Conservation (phyloP, 202 grass and related monocot species). For the Carex sylvatica region DNA sequence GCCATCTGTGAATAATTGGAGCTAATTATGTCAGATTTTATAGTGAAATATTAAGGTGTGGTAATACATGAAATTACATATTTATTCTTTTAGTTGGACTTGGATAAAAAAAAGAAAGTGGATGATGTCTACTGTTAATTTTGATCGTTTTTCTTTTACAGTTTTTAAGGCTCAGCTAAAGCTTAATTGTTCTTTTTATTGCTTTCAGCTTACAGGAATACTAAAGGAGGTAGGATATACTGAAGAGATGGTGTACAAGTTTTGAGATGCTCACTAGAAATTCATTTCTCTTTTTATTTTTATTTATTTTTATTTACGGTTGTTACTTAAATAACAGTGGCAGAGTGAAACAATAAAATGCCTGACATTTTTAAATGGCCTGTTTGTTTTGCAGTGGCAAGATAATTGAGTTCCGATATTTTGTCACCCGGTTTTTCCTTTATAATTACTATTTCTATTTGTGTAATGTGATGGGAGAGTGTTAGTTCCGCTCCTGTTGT, state of each 20-base stretch:
- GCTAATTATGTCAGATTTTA: not conserved
- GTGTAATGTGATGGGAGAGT: not conserved
- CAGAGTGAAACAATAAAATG: not conserved
- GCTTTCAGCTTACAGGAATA: slow-evolving; percentile 58
- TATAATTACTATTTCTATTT: not conserved
- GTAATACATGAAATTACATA: not conserved
- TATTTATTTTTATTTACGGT: not conserved
- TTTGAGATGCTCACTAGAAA: slow-evolving; percentile 43
- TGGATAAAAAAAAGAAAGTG: not conserved
- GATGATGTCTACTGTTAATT: not conserved
- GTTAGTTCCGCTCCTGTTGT: not conserved
- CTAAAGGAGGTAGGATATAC: slow-evolving; percentile 86
- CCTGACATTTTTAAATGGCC: not conserved
- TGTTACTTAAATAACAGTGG: not conserved
- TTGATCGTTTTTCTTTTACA: not conserved
- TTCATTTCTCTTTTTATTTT: not conserved
- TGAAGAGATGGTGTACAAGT: slow-evolving; percentile 80
- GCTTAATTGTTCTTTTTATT: slow-evolving; percentile 5
- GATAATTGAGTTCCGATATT: not conserved
- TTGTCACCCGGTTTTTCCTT: not conserved
- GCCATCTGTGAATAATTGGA: not conserved
- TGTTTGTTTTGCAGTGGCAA: not conserved
- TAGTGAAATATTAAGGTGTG: not conserved
- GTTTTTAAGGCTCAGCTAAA: not conserved
- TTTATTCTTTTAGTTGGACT: not conserved